Percentiles rank a stretch among this genome's conserved stretches.
These are phyloP conservation scores for Tieghemiomyces parasiticus DNA, from an alignment of 192 early-diverging fungal genomes.

Conservation along the genomic window DNA sequence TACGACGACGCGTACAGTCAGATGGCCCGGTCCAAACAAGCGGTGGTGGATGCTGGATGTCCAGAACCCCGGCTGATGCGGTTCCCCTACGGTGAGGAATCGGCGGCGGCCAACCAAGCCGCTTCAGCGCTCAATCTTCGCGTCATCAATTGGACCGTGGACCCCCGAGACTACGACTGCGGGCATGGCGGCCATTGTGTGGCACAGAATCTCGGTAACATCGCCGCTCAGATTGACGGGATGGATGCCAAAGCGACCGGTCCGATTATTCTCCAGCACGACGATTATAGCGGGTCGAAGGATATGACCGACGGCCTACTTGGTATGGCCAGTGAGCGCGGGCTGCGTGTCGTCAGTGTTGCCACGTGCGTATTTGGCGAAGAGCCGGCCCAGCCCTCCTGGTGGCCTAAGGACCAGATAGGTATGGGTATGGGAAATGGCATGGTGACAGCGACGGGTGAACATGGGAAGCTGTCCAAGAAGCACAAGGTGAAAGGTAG, in stretches of 20 bases:
- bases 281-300: neutral
- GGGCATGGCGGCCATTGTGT: neutral
- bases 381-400: too few relatives aligned
- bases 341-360: neutral
- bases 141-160: neutral
- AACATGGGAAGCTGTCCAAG: too few relatives aligned
- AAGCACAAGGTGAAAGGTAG: too few relatives aligned
- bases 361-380: too few relatives aligned
- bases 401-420: too few relatives aligned
- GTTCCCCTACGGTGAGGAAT: neutral
- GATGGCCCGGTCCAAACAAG: neutral
- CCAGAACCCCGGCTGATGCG: slow-evolving; percentile 1
- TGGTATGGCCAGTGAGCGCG: neutral
- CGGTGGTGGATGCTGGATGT: neutral
- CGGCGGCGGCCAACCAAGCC: neutral
- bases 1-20: neutral
- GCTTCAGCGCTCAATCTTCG: neutral
- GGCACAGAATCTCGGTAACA: neutral
- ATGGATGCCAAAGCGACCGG: neutral
- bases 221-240: neutral
- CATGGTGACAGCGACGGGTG: too few relatives aligned
- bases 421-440: too few relatives aligned
- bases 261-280: neutral
- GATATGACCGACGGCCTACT: neutral
- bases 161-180: neutral